phyloP scores from a whole-genome alignment of 306 rosid species.

The Castanopsis chinensis region DNA sequence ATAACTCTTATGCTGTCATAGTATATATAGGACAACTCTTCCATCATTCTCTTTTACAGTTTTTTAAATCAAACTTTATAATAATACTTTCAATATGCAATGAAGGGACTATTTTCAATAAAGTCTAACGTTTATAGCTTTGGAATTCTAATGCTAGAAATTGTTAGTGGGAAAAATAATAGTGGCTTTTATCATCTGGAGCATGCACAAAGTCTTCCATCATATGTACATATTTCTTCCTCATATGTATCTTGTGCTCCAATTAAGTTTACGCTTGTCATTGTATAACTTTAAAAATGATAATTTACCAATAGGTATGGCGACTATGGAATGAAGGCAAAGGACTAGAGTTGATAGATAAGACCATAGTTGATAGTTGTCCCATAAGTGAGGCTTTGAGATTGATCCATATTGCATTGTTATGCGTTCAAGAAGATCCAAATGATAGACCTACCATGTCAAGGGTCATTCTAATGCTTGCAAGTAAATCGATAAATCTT shows the following conservation, averaged over 20 bases:
- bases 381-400: background rate
- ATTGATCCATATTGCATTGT: no score
- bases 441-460: no score
- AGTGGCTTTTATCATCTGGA: background rate
- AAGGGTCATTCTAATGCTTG: background rate
- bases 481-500: constrained; percentile 7
- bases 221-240: constrained; percentile 4
- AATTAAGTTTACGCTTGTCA: no score
- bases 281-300: background rate
- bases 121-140: constrained; percentile 6
- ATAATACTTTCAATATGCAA: no score
- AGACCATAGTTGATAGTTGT: background rate
- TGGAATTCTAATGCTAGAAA: constrained; percentile 28
- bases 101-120: no score
- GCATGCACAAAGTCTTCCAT: background rate
- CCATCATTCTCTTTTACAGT: background rate
- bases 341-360: constrained; percentile 5
- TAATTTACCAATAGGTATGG: constrained; percentile 14
- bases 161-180: constrained; percentile 14
- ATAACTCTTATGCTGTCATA: no score
- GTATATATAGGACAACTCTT: no score
- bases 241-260: background rate
- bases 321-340: constrained; percentile 16
- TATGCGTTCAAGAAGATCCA: no score
- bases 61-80: background rate